Conservation (phyloP, 257 asterid genomes). For the Apocynum venetum region DNA sequence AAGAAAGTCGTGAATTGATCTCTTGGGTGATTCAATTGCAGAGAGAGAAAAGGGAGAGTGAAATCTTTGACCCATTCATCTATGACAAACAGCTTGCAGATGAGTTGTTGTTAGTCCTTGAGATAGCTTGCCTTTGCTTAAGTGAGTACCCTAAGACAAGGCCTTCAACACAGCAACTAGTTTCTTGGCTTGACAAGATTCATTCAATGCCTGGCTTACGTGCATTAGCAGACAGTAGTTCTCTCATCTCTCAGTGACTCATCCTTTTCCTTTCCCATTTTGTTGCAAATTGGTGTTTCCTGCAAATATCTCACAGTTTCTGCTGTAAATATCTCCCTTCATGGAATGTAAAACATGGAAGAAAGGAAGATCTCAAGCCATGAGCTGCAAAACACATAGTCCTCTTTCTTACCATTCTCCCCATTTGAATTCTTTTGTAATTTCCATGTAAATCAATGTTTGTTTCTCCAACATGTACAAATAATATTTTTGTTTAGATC, state of each 20-base stretch:
- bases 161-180: constrained; percentile 57
- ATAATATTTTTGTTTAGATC: not conserved
- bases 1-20: constrained; percentile 54
- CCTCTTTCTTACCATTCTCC: not conserved
- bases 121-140: constrained; percentile 67
- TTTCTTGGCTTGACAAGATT: constrained; percentile 62
- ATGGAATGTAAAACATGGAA: not conserved
- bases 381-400: not conserved
- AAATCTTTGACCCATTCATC: constrained; percentile 60
- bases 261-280: not conserved
- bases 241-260: not conserved
- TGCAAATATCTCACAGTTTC: not conserved
- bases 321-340: not conserved
- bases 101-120: constrained; percentile 53
- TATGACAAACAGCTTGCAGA: constrained; percentile 44
- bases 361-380: no score
- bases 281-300: not conserved
- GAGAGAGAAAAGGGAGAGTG: constrained; percentile 47
- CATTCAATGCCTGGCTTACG: constrained; percentile 17
- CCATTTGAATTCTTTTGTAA: not conserved
- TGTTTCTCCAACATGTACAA: not conserved
- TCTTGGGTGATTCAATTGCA: constrained; percentile 63
- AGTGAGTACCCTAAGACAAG: constrained; percentile 59
- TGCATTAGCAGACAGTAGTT: not conserved
- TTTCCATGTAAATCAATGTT: not conserved